A percentile compares a stretch with the other conserved stretches of the same genome.
These are phyloP conservation scores for Garcia nutans DNA, from an alignment of 345 rosid species.

Conservation along the genomic window DNA sequence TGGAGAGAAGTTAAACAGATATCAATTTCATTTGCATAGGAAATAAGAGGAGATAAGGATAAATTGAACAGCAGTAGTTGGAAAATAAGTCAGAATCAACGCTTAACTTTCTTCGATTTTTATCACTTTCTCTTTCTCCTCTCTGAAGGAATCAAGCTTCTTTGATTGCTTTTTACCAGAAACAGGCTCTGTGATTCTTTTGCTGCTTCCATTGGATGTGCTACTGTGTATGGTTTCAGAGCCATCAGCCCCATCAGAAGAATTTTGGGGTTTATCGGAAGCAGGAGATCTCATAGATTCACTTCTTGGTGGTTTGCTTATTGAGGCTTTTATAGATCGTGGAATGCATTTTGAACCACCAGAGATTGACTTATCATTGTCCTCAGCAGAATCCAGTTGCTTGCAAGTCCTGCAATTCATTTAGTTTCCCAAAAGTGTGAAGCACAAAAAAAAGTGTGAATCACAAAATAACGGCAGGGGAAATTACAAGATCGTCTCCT, in stretches of 20 bases:
- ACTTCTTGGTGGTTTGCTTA: constrained; percentile 53
- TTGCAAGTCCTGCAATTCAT: constrained; percentile 52
- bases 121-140: constrained; percentile 63
- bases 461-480: background rate
- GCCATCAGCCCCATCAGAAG: constrained; percentile 45
- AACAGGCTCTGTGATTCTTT: constrained; percentile 51
- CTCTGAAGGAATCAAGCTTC: constrained; percentile 57
- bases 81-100: constrained; percentile 19
- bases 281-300: constrained; percentile 72
- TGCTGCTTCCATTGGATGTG: constrained; percentile 45
- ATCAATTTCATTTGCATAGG: constrained; percentile 3
- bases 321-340: constrained; percentile 54
- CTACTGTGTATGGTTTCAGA: constrained; percentile 22
- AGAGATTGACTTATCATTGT: constrained; percentile 42
- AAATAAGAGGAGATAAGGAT: background rate
- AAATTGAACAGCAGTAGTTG: constrained; percentile 1
- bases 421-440: background rate
- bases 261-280: constrained; percentile 59
- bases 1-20: constrained; percentile 14
- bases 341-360: constrained; percentile 64
- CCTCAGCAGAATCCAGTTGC: constrained; percentile 48
- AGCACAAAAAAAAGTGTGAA: background rate
- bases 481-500: background rate
- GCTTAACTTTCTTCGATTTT: constrained; percentile 93
- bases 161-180: constrained; percentile 36